Percentiles rank a stretch among this genome's conserved stretches.
These are phyloP conservation scores for Hypoxylon fuscum DNA, from an alignment of 495 filamentous ascomycete genomes.

Conservation along the genomic window DNA sequence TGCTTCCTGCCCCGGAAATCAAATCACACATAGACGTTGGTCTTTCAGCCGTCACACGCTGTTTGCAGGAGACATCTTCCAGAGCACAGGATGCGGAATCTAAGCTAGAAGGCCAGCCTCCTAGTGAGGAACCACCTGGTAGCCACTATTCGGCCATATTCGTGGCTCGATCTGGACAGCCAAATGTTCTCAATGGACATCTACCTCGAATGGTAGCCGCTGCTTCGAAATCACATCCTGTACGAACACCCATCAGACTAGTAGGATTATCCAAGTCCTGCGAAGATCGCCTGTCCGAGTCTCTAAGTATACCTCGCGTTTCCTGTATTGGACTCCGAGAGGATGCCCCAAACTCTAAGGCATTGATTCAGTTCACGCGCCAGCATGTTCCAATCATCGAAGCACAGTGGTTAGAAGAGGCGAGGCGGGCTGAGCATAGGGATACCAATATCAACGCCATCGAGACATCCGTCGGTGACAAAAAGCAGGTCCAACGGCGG, in stretches of 20 bases:
- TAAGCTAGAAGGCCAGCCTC: neutral
- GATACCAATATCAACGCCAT: conserved; percentile 46
- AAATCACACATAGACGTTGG: conserved; percentile 65
- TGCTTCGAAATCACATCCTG: conserved; percentile 55
- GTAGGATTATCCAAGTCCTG: conserved; percentile 63
- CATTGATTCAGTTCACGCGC: conserved; percentile 60
- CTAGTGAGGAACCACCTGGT: conserved; percentile 15
- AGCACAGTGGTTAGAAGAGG: conserved; percentile 35
- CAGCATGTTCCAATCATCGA: conserved; percentile 54
- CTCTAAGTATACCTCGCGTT: conserved; percentile 65
- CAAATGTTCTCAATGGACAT: conserved; percentile 63
- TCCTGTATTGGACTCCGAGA: conserved; percentile 64
- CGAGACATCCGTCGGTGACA: conserved; percentile 50
- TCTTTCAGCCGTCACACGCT: conserved; percentile 64
- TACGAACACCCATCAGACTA: conserved; percentile 56
- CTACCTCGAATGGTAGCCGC: conserved; percentile 65
- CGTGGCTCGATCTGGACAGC: conserved; percentile 58
- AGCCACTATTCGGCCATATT: conserved; percentile 60
- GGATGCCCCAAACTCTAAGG: conserved; percentile 56
- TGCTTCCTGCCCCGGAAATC: conserved; percentile 58
- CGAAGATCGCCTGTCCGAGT: conserved; percentile 59
- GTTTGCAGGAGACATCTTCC: conserved; percentile 56
- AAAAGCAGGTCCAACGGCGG: conserved; percentile 38
- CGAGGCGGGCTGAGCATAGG: conserved; percentile 26
- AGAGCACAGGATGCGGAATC: neutral